A percentile compares a stretch with the other conserved stretches of the same genome.
Conservation (phyloP, 2,329 filamentous ascomycete genomes). For the Sporothrix mexicana region DNA sequence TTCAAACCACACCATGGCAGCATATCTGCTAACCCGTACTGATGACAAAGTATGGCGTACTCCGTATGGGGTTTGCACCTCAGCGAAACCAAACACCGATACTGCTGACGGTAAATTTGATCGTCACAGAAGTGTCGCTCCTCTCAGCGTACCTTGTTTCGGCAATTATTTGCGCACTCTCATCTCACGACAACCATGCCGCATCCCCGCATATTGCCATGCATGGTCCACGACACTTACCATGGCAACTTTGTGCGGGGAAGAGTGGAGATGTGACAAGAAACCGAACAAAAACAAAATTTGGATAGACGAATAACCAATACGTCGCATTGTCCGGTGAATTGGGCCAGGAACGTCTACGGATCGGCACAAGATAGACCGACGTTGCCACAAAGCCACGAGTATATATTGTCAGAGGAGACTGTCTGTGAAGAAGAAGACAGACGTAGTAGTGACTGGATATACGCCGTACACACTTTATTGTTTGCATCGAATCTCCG, state of each 20-base stretch:
- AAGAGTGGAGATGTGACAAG: not conserved
- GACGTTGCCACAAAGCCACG: not conserved
- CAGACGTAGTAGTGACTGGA: no score
- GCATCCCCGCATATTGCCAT: conserved; percentile 11
- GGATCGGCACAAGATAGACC: not conserved
- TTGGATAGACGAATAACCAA: not conserved
- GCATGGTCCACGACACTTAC: no score
- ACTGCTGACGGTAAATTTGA: conserved; percentile 6
- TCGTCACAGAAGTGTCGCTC: not conserved
- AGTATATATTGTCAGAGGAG: not conserved
- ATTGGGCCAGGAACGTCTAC: not conserved
- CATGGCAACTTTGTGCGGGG: no score
- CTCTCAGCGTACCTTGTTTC: no score
- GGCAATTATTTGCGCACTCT: not conserved
- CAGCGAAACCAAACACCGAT: no score
- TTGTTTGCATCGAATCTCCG: not conserved
- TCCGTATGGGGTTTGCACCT: no score
- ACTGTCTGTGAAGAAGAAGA: not conserved
- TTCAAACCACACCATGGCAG: no score
- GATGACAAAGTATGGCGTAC: no score
- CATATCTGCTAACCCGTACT: not conserved
- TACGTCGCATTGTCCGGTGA: no score
- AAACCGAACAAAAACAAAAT: not conserved
- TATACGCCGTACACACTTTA: no score
- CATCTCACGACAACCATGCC: not conserved